Evolutionary conservation across 176 grass and related monocot species (phyloP), one percentile per base, ranked within the genome.

Genomic region (Lolium perenne): DNA sequence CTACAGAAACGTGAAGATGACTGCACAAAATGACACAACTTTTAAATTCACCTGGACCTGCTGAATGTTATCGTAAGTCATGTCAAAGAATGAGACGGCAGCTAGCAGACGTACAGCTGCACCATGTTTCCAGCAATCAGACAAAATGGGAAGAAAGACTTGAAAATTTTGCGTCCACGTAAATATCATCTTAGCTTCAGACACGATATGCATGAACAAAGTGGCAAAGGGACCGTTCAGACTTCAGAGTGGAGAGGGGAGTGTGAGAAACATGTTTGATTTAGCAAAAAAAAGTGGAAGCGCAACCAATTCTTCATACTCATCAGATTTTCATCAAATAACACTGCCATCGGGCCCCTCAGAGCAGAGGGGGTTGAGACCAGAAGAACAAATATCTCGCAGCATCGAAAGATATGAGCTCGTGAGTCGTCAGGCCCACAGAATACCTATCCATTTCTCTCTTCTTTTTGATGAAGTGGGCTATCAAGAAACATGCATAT

Each of bases 111-210:
- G 8, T 22, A 41, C 10, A 38, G 47, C 12, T 46, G 20, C 61
- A n/a, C 10, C 63, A 64, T 29, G 66, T 70, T 68, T 55, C 40
- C 40, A 80, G 10, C 12, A 38, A 46, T 49, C 7, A 17, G 46
- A 49, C 6, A 26, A 29, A 59, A 45, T 4, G 51, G 63, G 46
- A 12, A 46, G 1, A 20, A 26, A 71, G 22, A 61, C 21, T 10
- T 45, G n/a, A 18, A 6, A 45, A 43, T 17, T 50, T 38, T 77
- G 53, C 61, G 76, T 77, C 72, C 71, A 88, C 22, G 12, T 8
- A 77, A 48, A 45, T 69, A 58, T 69, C 66, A 70, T 83, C 80
- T 59, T 69, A 56, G 72, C 38, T 89, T 85, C 49, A 67, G 76
- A 80, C 45, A 79, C n/a, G 22, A 85, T 73, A 74, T 35, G 22